A percentile compares a stretch with the other conserved stretches of the same genome.
Conservation (phyloP, 2,329 filamentous ascomycete genomes). For the Exophiala oligosperma region DNA sequence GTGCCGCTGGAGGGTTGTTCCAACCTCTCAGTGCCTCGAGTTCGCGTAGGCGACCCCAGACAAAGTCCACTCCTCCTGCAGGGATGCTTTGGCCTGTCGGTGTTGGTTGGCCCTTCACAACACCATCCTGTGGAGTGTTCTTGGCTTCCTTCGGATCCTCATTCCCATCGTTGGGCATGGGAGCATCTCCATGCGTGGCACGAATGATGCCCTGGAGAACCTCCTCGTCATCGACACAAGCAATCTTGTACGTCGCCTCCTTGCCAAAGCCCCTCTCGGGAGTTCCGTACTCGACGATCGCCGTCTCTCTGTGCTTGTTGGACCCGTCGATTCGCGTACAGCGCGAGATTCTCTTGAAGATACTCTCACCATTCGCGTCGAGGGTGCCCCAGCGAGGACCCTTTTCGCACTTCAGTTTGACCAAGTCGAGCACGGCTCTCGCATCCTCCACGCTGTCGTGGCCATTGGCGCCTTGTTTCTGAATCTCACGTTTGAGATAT, state of each 20-base stretch:
- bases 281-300: constrained; percentile 86
- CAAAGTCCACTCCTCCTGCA: constrained; percentile 58
- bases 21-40: constrained; percentile 62
- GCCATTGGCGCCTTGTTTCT: constrained; percentile 72
- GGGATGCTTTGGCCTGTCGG: constrained; percentile 37
- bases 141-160: background rate
- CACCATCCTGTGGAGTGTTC: background rate
- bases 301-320: constrained; percentile 43
- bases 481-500: constrained; percentile 82
- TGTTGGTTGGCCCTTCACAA: background rate
- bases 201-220: constrained; percentile 56
- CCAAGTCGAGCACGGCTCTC: constrained; percentile 82
- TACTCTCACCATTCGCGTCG: constrained; percentile 77
- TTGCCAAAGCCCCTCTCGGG: constrained; percentile 63
- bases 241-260: constrained; percentile 56
- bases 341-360: constrained; percentile 78
- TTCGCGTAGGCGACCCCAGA: constrained; percentile 63
- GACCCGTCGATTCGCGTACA: constrained; percentile 43
- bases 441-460: constrained; percentile 95
- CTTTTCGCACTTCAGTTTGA: constrained; percentile 94
- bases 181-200: constrained; percentile 14
- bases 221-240: constrained; percentile 57
- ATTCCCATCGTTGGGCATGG: background rate
- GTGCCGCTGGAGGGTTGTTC: constrained; percentile 32
- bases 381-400: constrained; percentile 81